Conservation (phyloP, 2,329 filamentous ascomycete genomes). For the Cytospora schulzeri region DNA sequence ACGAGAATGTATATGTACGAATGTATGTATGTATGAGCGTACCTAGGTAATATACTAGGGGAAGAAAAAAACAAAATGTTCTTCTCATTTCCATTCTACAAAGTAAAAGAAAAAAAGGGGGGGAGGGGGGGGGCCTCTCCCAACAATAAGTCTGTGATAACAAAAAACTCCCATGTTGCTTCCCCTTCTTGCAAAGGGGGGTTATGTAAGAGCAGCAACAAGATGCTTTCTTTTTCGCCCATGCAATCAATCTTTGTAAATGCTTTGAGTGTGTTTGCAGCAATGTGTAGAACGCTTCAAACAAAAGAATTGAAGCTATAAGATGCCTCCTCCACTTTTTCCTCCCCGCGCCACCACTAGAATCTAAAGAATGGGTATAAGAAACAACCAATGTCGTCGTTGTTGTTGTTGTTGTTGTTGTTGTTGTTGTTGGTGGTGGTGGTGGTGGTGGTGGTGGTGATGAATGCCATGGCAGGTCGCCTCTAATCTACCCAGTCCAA, state of each 20-base stretch:
- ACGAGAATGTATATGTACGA: too few relatives aligned
- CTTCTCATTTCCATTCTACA: neutral
- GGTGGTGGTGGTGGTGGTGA: too few relatives aligned
- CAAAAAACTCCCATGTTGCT: neutral
- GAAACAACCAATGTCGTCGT: neutral
- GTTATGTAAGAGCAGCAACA: neutral
- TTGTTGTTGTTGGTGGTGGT: neutral
- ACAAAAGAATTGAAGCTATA: neutral
- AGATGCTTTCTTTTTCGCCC: neutral
- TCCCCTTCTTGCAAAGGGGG: neutral
- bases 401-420: neutral
- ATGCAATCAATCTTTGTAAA: slow-evolving; percentile 1
- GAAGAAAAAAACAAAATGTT: neutral
- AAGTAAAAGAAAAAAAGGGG: too few relatives aligned
- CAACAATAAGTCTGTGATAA: neutral
- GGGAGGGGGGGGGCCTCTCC: too few relatives aligned
- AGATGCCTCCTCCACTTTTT: neutral
- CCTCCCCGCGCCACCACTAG: neutral
- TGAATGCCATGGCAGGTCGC: neutral
- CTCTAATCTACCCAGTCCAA: neutral
- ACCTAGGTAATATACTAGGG: neutral
- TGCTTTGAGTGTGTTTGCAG: neutral
- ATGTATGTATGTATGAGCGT: neutral
- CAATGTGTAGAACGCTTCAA: neutral
- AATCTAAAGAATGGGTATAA: neutral